phyloP scores from a whole-genome alignment of 106 monocot species.

The Acorus gramineus region DNA sequence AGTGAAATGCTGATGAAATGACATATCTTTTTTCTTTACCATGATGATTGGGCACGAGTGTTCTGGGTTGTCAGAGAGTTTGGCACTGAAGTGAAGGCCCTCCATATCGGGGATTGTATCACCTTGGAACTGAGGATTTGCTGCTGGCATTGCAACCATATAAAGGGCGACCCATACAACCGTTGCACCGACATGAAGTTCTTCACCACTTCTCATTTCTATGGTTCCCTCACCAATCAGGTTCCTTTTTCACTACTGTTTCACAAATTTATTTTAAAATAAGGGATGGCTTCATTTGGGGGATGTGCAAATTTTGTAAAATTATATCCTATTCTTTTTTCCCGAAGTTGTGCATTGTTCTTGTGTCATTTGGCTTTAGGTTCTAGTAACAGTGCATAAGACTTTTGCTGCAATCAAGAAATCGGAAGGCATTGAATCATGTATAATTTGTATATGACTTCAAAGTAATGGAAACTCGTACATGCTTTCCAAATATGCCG shows the following conservation, averaged over 20 bases:
- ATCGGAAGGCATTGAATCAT: no score
- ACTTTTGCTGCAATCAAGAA: no score
- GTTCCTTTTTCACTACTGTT: conserved; percentile 5
- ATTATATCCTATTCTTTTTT: not conserved
- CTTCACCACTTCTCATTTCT: conserved; percentile 84
- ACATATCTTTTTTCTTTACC: not conserved
- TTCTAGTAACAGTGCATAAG: no score
- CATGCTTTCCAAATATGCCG: no score
- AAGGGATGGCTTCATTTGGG: no score
- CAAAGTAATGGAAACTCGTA: no score
- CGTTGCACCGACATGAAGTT: conserved; percentile 92
- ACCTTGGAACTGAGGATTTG: conserved; percentile 90
- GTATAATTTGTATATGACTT: no score
- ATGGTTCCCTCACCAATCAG: conserved; percentile 91
- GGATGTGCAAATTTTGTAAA: no score
- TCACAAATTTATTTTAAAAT: no score
- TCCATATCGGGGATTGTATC: conserved; percentile 63
- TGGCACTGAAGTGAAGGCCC: conserved; percentile 65
- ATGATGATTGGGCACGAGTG: conserved; percentile 99
- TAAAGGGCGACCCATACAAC: conserved; percentile 89
- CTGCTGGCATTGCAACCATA: conserved; percentile 66
- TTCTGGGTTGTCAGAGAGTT: conserved; percentile 89
- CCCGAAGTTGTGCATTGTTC: no score
- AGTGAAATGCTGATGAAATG: no score
- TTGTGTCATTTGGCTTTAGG: no score